Percentiles rank a stretch among this genome's conserved stretches.
Evolutionary conservation across 768 basidiomycete species (phyloP).

Genomic region (Lactarius quietus): DNA sequence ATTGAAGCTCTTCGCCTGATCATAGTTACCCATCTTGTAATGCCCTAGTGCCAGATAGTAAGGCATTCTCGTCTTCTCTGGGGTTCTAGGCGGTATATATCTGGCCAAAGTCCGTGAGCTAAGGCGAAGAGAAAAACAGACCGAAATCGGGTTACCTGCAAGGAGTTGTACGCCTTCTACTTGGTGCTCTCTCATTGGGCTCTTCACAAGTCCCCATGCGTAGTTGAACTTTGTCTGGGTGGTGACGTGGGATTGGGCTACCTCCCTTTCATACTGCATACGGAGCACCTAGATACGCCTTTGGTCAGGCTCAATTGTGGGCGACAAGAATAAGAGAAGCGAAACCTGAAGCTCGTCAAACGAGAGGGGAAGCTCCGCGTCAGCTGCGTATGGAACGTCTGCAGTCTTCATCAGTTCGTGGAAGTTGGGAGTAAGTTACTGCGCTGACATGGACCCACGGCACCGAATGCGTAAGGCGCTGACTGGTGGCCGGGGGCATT

Average conservation of each 20-base stretch:
- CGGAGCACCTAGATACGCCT: conserved; percentile 63
- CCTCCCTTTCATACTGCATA: conserved; percentile 86
- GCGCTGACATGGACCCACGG: not conserved
- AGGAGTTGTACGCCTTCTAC: conserved; percentile 88
- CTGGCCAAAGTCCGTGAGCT: conserved; percentile 38
- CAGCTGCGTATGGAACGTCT: conserved; percentile 93
- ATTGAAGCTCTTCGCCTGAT: conserved; percentile 90
- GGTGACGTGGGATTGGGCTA: conserved; percentile 77
- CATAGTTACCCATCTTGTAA: conserved; percentile 95
- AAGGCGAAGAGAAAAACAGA: not conserved
- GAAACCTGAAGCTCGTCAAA: conserved; percentile 86
- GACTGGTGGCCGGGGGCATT: conserved; percentile 8
- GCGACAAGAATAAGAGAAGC: conserved; percentile 16
- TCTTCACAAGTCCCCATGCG: conserved; percentile 95
- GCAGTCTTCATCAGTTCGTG: conserved; percentile 48
- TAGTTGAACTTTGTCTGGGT: conserved; percentile 98
- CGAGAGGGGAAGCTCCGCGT: conserved; percentile 83
- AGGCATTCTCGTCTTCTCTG: conserved; percentile 87
- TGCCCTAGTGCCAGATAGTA: conserved; percentile 96
- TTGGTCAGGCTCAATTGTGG: not conserved
- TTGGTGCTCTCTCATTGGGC: conserved; percentile 77
- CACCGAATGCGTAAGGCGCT: not conserved
- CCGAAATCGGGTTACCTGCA: conserved; percentile 54
- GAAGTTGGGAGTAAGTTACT: not conserved
- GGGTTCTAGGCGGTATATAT: conserved; percentile 88